Percentiles rank a stretch among this genome's conserved stretches.
Evolutionary conservation across 768 basidiomycete genomes (phyloP).

Genomic region (Pleurotus cornucopiae): DNA sequence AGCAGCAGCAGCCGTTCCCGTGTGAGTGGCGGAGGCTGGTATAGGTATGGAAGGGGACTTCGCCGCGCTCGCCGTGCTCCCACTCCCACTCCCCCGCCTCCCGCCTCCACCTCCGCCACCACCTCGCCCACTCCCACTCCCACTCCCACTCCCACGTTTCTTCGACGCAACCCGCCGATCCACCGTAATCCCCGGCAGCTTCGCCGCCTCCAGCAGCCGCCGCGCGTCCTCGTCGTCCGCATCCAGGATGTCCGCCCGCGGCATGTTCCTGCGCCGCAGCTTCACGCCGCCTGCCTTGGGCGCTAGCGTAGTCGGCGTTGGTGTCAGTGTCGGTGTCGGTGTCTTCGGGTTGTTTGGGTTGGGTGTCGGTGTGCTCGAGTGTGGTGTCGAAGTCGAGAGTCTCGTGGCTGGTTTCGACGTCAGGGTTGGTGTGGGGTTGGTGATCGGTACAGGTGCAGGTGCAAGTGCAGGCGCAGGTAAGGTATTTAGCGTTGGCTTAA

Average conservation of each 20-base stretch:
- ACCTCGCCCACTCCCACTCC: too few species aligned
- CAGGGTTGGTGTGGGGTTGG: not conserved
- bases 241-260: slow-evolving; percentile 4
- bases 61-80: too few species aligned
- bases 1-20: too few species aligned
- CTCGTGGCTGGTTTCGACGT: not conserved
- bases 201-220: not conserved
- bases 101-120: too few species aligned
- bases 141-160: too few species aligned
- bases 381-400: not conserved
- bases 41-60: too few species aligned
- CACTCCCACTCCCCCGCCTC: too few species aligned
- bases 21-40: too few species aligned
- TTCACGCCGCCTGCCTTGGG: not conserved
- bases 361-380: not conserved
- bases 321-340: not conserved
- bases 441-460: not conserved
- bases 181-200: too few species aligned
- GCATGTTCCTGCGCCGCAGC: not conserved
- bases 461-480: not conserved
- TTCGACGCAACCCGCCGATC: too few species aligned
- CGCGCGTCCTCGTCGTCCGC: slow-evolving; percentile 5
- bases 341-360: not conserved
- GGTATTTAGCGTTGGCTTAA: not conserved
- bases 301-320: not conserved